Evolutionary conservation across 164 flowering plant genomes (phyloP).

Genomic region (Magnolia kwangsiensis): DNA sequence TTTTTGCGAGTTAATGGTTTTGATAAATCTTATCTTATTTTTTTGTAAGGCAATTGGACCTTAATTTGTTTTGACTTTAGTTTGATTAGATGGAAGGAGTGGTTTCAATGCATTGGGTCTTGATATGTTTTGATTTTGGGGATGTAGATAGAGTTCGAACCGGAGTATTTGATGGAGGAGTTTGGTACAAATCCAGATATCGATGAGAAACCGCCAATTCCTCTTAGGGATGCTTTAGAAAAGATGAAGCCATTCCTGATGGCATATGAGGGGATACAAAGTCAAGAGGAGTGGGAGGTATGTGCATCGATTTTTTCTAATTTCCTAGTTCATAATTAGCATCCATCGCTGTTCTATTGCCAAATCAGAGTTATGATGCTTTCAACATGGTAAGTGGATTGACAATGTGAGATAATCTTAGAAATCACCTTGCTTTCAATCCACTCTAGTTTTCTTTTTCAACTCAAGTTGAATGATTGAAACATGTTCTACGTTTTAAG

Average conservation of each 20-base stretch:
- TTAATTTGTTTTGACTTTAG: too few species aligned
- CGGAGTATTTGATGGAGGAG: slow-evolving; percentile 76
- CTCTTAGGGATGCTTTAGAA: slow-evolving; percentile 79
- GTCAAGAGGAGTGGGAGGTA: slow-evolving; percentile 95
- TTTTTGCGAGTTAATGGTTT: too few species aligned
- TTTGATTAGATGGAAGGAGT: too few species aligned
- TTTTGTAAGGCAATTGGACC: not conserved
- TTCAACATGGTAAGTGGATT: too few species aligned
- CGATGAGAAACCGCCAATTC: slow-evolving; percentile 75
- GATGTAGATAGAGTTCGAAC: slow-evolving; percentile 80
- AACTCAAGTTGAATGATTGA: too few species aligned
- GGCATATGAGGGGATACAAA: slow-evolving; percentile 76
- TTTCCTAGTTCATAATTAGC: not conserved
- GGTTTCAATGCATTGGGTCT: not conserved
- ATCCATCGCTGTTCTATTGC: too few species aligned
- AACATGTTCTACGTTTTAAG: too few species aligned
- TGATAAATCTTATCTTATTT: too few species aligned
- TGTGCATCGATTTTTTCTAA: not conserved
- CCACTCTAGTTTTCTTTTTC: too few species aligned
- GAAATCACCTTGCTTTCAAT: too few species aligned
- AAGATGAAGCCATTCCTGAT: slow-evolving; percentile 85
- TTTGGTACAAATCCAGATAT: slow-evolving; percentile 74
- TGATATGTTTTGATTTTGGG: slow-evolving; percentile 5
- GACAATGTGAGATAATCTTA: too few species aligned
- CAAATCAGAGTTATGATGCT: too few species aligned